These are phyloP conservation scores for Theobroma grandiflorum DNA, from an alignment of 441 rosid species.

Conservation along the genomic window DNA sequence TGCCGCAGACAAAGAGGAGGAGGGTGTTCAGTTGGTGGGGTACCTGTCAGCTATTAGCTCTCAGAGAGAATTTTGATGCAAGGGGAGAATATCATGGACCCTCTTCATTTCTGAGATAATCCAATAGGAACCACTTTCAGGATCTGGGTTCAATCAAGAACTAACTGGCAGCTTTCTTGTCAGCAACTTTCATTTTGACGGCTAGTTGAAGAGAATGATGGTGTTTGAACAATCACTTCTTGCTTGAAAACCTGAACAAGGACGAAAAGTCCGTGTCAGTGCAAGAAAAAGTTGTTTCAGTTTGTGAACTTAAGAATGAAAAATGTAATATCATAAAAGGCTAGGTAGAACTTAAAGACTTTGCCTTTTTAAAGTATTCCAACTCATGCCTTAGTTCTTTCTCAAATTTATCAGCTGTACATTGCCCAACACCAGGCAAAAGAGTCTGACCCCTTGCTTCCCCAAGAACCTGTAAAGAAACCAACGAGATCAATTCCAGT, in stretches of 20 bases:
- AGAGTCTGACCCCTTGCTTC: constrained; percentile 29
- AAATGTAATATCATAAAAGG: background rate
- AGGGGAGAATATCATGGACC: no score
- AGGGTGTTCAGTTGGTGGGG: no score
- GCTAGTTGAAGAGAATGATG: constrained; percentile 15
- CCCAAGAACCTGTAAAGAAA: constrained; percentile 48
- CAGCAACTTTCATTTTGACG: constrained; percentile 6
- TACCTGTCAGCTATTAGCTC: background rate
- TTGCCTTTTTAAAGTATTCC: constrained; percentile 54
- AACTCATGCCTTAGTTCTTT: constrained; percentile 49
- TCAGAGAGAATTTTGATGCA: no score
- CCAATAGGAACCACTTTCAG: background rate
- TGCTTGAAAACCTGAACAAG: constrained; percentile 51
- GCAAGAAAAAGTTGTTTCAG: constrained; percentile 4
- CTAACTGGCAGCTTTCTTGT: background rate
- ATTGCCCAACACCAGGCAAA: constrained; percentile 30
- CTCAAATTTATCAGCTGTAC: constrained; percentile 29
- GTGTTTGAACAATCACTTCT: constrained; percentile 38
- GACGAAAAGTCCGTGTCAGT: constrained; percentile 6
- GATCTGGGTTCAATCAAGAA: background rate
- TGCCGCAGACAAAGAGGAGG: background rate
- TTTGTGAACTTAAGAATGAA: background rate
- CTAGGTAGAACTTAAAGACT: constrained; percentile 15
- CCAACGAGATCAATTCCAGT: constrained; percentile 21
- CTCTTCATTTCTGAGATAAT: background rate